Evolutionary conservation across 805 yeast genomes (phyloP), one percentile per base, ranked within the genome.

Genomic region (Zygotorulaspora sp.): DNA sequence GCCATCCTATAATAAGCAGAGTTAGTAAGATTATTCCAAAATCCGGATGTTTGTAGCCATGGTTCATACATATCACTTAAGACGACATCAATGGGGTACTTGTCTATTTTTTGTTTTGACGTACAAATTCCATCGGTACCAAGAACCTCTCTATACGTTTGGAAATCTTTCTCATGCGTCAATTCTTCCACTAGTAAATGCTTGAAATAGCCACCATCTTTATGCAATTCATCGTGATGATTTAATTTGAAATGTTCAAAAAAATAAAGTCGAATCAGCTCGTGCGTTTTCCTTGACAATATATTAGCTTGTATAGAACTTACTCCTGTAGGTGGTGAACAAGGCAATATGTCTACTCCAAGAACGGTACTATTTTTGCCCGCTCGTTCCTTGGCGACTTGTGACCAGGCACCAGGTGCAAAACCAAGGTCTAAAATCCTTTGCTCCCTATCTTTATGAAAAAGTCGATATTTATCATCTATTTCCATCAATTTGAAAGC

Each of bases 401-500:
- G 95, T 6, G 90, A 76, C 96, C 96, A 87, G 3, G 95, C 88
- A 0, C 96, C 96, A 0, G 96, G 96, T 0, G 96, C 95, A 58
- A 78, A 88, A 0, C 96, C 96, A 31, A 92, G 65, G 64, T 92
- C 98, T 4, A 92, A 77, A 1, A 92, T 83, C 29, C 77, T 74
- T 47, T 65, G 70, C 0, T 77, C 69, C 9, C 32, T 38, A 6
- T 37, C 31, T 2, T 69, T 69, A 26, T 63, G 60, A 57, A 90
- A 79, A 2, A 92, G 43, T 21, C 67, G 59, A 61, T 69, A 83
- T 50, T 74, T 77, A 11, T 76, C 67, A 56, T 89, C 78, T 8
- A 92, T 70, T 54, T 90, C 94, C 15, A 78, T 58, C 22, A 92
- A 66, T 55, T 92, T 92, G 65, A 78, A 90, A 0, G 97, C 97